Evolutionary conservation across 2,329 filamentous ascomycete genomes (phyloP), one percentile per base, ranked within the genome.

Genomic region (Xylariaceae sp.): DNA sequence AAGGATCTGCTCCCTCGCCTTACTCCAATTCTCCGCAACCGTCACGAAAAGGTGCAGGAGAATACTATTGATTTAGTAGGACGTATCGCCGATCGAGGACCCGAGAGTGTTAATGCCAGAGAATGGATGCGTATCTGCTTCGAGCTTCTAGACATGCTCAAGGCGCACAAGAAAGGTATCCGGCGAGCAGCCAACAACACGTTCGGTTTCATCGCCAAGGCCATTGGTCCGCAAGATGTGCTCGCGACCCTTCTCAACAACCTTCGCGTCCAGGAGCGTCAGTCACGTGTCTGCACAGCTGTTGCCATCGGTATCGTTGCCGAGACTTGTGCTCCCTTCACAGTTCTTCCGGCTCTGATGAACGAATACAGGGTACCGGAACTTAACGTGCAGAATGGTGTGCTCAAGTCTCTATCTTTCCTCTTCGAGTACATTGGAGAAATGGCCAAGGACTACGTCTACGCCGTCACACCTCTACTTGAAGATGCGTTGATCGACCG

Each of bases 101-200:
- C 94, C 1, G 94, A 99, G 75, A 93, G 89, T 64, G 94, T 99
- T 72, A 96, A 96, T 72, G 92, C 94, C 11, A 86, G 94, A 70
- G 94, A 99, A 76, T 99, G 94, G 94, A 99, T 99, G 95, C 88
- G 94, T 73, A 99, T 99, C 73, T 99, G 94, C 78, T 99, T 99
- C 75, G 94, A 99, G 78, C 81, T 99, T 56, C 85, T 99, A 35
- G 94, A 99, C 76, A 99, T 99, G 94, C 84, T 99, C 70, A 99
- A 99, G 77, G 94, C 94, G 5, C 94, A 99, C 81, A 99, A 99
- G 78, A 99, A 99, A 82, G 95, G 94, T 65, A 99, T 99, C 67
- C 89, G 94, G 65, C 88, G 94, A 74, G 94, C 94, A 18, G 95
- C 94, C 68, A 99, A 99, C 84, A 99, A 99, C 80, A 99, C 94